Evolutionary conservation across 352 stramenopile genomes (phyloP).

Genomic region (Phytophthora sp.): DNA sequence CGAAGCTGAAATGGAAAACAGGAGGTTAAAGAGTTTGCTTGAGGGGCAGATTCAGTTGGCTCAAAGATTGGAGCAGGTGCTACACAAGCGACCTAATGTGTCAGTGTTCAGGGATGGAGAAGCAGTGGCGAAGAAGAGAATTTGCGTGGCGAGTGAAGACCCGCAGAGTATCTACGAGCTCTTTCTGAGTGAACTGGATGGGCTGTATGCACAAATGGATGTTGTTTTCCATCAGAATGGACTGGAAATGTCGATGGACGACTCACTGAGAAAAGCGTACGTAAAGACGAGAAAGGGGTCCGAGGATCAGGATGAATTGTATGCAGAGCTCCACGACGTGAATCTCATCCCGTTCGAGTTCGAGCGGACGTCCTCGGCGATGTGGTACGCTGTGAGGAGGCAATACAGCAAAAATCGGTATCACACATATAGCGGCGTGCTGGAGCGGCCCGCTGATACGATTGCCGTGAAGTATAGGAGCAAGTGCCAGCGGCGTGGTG

Average conservation of each 20-base stretch:
- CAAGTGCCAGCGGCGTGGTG: conserved; percentile 28
- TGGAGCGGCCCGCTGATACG: conserved; percentile 32
- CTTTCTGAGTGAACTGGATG: conserved; percentile 48
- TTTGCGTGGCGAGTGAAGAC: conserved; percentile 26
- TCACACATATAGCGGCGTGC: conserved; percentile 28
- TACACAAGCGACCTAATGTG: conserved; percentile 55
- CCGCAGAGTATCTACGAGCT: conserved; percentile 36
- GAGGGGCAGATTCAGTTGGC: conserved; percentile 57
- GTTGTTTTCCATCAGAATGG: conserved; percentile 53
- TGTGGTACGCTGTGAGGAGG: conserved; percentile 44
- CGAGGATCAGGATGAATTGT: conserved; percentile 36
- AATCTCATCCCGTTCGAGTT: conserved; percentile 53
- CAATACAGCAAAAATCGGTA: conserved; percentile 46
- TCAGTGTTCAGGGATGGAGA: conserved; percentile 31
- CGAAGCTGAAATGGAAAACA: conserved; percentile 50
- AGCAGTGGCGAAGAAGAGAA: conserved; percentile 16
- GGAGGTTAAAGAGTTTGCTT: conserved; percentile 42
- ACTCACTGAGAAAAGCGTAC: conserved; percentile 49
- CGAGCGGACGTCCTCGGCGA: conserved; percentile 28
- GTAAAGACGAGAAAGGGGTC: conserved; percentile 28
- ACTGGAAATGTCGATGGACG: conserved; percentile 42
- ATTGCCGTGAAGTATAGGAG: conserved; percentile 51
- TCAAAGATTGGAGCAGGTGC: conserved; percentile 53
- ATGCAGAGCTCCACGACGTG: conserved; percentile 46
- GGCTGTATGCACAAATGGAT: conserved; percentile 44